A percentile compares a stretch with the other conserved stretches of the same genome.
Conservation (phyloP, 2,329 filamentous ascomycete species). For the Dactylellina cionopaga region DNA sequence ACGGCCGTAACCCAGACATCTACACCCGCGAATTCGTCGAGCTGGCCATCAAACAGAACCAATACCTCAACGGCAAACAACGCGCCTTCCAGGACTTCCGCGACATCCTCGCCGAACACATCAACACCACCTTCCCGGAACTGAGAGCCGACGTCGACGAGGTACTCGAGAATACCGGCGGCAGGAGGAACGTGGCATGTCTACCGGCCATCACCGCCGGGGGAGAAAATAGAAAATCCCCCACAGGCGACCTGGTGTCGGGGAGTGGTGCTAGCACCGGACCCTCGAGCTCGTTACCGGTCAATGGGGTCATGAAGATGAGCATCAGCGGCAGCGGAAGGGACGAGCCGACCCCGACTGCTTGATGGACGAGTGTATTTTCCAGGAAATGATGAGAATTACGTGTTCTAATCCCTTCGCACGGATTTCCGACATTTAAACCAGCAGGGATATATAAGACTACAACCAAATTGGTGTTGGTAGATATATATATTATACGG, state of each 20-base stretch:
- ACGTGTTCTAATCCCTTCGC: too few species aligned
- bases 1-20: slow-evolving; percentile 77
- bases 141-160: slow-evolving; percentile 66
- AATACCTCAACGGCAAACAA: slow-evolving; percentile 73
- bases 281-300: slow-evolving; percentile 24
- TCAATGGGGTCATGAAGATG: slow-evolving; percentile 48
- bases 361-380: too few species aligned
- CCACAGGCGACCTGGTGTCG: slow-evolving; percentile 1
- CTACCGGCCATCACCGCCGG: slow-evolving; percentile 24
- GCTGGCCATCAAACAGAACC: slow-evolving; percentile 73
- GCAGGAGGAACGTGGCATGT: slow-evolving; percentile 21
- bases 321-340: slow-evolving; percentile 46
- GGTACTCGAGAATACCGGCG: slow-evolving; percentile 61
- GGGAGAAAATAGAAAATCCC: slow-evolving; percentile 6
- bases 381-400: neutral
- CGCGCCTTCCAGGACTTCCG: slow-evolving; percentile 70
- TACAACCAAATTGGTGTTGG: too few species aligned
- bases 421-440: too few species aligned
- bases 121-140: slow-evolving; percentile 70
- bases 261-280: slow-evolving; percentile 3
- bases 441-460: too few species aligned
- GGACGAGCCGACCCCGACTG: slow-evolving; percentile 37
- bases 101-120: slow-evolving; percentile 71
- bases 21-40: slow-evolving; percentile 79
- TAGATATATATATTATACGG: neutral